Conservation (phyloP, 1,139 yeast species). For the Pichia sp. region DNA sequence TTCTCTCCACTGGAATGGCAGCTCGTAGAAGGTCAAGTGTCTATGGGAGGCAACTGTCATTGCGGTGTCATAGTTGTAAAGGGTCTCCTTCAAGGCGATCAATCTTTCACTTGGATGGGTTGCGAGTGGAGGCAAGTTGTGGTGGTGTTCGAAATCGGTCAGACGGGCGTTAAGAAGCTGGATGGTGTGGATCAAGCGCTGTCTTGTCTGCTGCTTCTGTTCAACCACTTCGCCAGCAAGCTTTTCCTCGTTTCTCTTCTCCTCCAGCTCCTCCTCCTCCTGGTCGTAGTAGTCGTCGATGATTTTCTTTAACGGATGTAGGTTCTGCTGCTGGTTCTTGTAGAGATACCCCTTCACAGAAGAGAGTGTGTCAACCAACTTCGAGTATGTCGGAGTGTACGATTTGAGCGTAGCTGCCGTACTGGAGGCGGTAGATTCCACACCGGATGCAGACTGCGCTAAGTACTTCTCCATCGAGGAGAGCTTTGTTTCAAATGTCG, state of each 20-base stretch:
- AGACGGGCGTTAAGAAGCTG: slow-evolving; percentile 16
- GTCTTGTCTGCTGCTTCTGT: slow-evolving; percentile 6
- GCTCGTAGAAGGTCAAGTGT: slow-evolving; percentile 74
- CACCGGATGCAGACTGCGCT: slow-evolving; percentile 23
- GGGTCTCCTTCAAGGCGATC: slow-evolving; percentile 37
- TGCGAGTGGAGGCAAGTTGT: slow-evolving; percentile 18
- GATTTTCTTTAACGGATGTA: slow-evolving; percentile 40
- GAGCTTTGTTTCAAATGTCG: slow-evolving; percentile 50
- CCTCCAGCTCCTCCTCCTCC: slow-evolving; percentile 6
- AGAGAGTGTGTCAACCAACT: slow-evolving; percentile 31
- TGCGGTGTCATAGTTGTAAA: slow-evolving; percentile 61
- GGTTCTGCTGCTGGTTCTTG: slow-evolving; percentile 24
- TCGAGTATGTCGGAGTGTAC: slow-evolving; percentile 17
- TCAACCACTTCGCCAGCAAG: background rate
- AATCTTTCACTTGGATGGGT: slow-evolving; percentile 39
- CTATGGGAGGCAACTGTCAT: slow-evolving; percentile 49
- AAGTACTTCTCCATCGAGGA: slow-evolving; percentile 52
- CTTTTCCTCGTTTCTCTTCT: background rate
- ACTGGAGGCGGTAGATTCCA: slow-evolving; percentile 7
- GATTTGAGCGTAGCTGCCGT: slow-evolving; percentile 8
- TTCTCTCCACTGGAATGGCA: slow-evolving; percentile 92
- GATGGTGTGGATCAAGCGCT: slow-evolving; percentile 10
- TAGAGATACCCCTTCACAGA: slow-evolving; percentile 24
- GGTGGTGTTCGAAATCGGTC: slow-evolving; percentile 27
- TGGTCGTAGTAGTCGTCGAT: slow-evolving; percentile 44